Evolutionary conservation across 1,284 basidiomycete genomes (phyloP).

Genomic region (Sanghuangporus sanghuang): DNA sequence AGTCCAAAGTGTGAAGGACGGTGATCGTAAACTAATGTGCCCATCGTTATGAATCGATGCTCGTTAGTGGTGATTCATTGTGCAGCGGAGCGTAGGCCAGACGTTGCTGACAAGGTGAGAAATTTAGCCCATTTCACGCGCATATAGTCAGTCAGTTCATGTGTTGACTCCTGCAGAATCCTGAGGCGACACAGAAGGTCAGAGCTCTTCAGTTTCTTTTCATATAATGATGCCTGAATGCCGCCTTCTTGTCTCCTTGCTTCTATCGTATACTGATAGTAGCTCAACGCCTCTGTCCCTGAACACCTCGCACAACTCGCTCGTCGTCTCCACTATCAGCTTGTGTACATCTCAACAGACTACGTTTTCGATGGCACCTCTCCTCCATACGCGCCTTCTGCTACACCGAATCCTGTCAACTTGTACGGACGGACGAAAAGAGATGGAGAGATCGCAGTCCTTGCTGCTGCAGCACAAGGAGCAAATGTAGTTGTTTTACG

Average conservation of each 20-base stretch:
- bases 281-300: slow-evolving; percentile 71
- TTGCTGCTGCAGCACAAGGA: slow-evolving; percentile 39
- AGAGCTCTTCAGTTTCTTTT: slow-evolving; percentile 17
- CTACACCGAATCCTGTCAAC: slow-evolving; percentile 69
- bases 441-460: slow-evolving; percentile 66
- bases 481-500: slow-evolving; percentile 61
- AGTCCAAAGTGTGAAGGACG: background rate
- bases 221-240: background rate
- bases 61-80: slow-evolving; percentile 74
- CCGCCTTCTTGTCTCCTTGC: background rate
- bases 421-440: slow-evolving; percentile 74
- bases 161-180: slow-evolving; percentile 39
- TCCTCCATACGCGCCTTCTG: slow-evolving; percentile 67
- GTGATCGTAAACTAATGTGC: background rate
- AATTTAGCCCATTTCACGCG: background rate
- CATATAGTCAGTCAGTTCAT: slow-evolving; percentile 3
- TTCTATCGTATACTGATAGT: slow-evolving; percentile 2
- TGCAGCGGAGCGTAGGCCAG: slow-evolving; percentile 79
- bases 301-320: slow-evolving; percentile 57
- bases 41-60: slow-evolving; percentile 3
- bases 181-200: slow-evolving; percentile 58
- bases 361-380: slow-evolving; percentile 85
- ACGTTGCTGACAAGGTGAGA: slow-evolving; percentile 71
- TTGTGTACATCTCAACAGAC: slow-evolving; percentile 80
- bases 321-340: slow-evolving; percentile 46